phyloP scores from a whole-genome alignment of 2,329 filamentous ascomycete species.

The Fusarium praegraminearum region DNA sequence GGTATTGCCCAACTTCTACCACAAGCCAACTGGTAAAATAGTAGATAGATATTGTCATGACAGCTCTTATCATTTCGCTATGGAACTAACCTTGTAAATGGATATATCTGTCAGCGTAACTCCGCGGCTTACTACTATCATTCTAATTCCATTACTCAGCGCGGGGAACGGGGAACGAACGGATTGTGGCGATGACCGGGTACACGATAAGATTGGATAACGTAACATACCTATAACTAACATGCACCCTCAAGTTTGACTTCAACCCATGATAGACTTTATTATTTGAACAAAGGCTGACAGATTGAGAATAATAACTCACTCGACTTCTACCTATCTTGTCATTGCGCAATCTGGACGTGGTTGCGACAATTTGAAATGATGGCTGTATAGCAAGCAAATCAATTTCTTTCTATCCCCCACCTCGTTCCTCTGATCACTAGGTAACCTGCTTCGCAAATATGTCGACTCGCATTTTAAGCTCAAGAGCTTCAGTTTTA shows the following conservation, averaged over 20 bases:
- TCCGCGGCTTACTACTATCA: constrained; percentile 19
- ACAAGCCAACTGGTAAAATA: background rate
- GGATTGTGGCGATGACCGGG: constrained; percentile 30
- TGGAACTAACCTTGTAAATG: background rate
- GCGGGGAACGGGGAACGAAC: constrained; percentile 20
- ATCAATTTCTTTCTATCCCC: background rate
- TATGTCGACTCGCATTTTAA: constrained; percentile 16
- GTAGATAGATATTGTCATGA: background rate
- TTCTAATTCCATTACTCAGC: constrained; percentile 35
- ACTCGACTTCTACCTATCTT: background rate
- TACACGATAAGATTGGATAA: constrained; percentile 35
- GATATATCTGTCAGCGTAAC: constrained; percentile 12
- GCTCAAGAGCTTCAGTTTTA: constrained; percentile 6
- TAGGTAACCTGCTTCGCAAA: background rate
- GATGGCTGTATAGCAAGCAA: constrained; percentile 21
- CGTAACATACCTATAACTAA: background rate
- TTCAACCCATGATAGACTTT: constrained; percentile 26
- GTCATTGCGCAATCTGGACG: background rate
- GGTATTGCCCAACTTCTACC: background rate
- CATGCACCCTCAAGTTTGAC: constrained; percentile 25
- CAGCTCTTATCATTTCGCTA: background rate
- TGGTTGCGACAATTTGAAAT: constrained; percentile 6
- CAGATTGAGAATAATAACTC: background rate
- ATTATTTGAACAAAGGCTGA: constrained; percentile 7
- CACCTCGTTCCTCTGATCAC: background rate